A percentile compares a stretch with the other conserved stretches of the same genome.
Conservation (phyloP, 2,329 filamentous ascomycete species). For the Talaromyces sp. region DNA sequence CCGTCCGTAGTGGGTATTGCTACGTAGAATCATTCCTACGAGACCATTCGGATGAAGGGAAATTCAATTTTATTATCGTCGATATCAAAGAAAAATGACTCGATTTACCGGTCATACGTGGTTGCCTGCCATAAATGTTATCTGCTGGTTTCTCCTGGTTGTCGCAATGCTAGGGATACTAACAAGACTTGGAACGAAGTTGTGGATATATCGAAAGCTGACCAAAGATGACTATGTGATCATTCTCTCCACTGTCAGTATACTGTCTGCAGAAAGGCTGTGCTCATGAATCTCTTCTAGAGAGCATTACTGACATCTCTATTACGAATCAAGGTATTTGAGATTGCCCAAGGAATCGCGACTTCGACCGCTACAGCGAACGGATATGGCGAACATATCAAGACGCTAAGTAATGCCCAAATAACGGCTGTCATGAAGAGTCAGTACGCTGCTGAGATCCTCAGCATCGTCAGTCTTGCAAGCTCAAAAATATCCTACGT, state of each 20-base stretch:
- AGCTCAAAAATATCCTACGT: constrained; percentile 27
- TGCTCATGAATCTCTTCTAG: not conserved
- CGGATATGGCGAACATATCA: constrained; percentile 25
- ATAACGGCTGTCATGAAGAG: constrained; percentile 25
- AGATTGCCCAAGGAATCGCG: constrained; percentile 24
- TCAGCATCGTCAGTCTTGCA: constrained; percentile 24
- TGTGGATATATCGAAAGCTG: constrained; percentile 24
- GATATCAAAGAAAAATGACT: constrained; percentile 26
- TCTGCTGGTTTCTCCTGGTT: constrained; percentile 30
- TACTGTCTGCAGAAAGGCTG: not conserved
- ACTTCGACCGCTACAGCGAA: constrained; percentile 24
- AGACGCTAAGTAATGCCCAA: constrained; percentile 13
- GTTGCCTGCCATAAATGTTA: constrained; percentile 25
- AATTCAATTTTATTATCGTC: not conserved
- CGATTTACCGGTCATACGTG: constrained; percentile 32
- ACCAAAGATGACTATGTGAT: constrained; percentile 25
- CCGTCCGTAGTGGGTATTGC: not conserved
- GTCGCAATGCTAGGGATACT: constrained; percentile 25
- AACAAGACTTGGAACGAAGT: constrained; percentile 26
- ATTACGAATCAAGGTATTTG: constrained; percentile 9
- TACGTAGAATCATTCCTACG: not conserved
- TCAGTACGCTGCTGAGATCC: constrained; percentile 24
- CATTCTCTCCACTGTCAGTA: constrained; percentile 22
- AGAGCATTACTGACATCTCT: not conserved
- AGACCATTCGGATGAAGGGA: not conserved